A percentile compares a stretch with the other conserved stretches of the same genome.
These are phyloP conservation scores for Macrocybe gigantea DNA, from an alignment of 768 basidiomycete species.

Conservation along the genomic window DNA sequence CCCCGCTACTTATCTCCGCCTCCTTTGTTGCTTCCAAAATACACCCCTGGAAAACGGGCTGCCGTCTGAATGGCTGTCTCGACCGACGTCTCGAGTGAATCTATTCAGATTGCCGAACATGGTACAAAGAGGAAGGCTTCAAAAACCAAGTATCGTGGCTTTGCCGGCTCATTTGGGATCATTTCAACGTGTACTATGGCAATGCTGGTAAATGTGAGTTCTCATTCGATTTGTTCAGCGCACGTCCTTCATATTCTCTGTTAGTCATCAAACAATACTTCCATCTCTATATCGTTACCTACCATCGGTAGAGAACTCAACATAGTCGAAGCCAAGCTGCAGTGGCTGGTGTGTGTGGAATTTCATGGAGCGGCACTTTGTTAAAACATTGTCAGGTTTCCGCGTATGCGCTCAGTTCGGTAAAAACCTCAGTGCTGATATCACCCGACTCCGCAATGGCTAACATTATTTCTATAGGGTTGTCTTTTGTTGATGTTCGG, in stretches of 20 bases:
- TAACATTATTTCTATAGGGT: slow-evolving; percentile 35
- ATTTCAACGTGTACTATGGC: slow-evolving; percentile 16
- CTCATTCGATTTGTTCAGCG: neutral
- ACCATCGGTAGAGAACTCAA: slow-evolving; percentile 42
- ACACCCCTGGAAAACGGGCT: too few species aligned
- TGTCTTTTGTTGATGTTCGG: slow-evolving; percentile 76
- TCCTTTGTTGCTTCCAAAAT: too few species aligned
- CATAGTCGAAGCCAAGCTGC: slow-evolving; percentile 45
- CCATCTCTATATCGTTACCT: slow-evolving; percentile 47
- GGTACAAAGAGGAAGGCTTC: too few species aligned
- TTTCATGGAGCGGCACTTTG: too few species aligned
- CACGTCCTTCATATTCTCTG: neutral
- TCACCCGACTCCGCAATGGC: neutral
- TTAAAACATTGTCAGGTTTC: slow-evolving; percentile 22
- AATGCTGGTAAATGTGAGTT: slow-evolving; percentile 19
- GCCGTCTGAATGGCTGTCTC: too few species aligned
- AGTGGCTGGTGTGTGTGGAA: slow-evolving; percentile 41
- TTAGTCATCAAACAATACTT: slow-evolving; percentile 38
- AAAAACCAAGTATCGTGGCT: too few species aligned
- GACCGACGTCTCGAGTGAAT: too few species aligned
- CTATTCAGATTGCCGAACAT: too few species aligned
- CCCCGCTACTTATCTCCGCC: too few species aligned
- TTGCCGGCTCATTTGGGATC: too few species aligned
- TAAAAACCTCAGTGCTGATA: slow-evolving; percentile 14
- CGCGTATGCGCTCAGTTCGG: slow-evolving; percentile 64